These are phyloP conservation scores for Quercus cerris DNA, from an alignment of 306 rosid species.

Conservation along the genomic window DNA sequence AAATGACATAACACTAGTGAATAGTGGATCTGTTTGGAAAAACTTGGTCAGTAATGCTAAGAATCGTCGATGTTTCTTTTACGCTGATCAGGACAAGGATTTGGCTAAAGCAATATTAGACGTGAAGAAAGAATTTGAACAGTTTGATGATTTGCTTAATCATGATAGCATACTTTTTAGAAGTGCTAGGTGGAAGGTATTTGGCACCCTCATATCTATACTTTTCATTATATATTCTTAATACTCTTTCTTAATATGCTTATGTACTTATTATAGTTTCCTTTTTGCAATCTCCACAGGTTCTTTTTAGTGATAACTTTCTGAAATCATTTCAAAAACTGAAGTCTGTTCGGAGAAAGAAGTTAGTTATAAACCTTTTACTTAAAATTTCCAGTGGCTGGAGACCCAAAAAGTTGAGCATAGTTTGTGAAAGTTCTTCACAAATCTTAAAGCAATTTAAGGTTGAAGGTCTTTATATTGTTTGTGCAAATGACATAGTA, in stretches of 20 bases:
- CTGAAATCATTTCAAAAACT: constrained; percentile 63
- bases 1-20: constrained; percentile 41
- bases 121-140: constrained; percentile 53
- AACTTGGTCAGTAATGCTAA: constrained; percentile 52
- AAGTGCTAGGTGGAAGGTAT: constrained; percentile 75
- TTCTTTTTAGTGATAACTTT: constrained; percentile 65
- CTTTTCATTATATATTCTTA: background rate
- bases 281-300: constrained; percentile 26
- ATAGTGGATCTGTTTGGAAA: constrained; percentile 54
- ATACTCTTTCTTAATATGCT: background rate
- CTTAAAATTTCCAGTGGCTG: constrained; percentile 65
- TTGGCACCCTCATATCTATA: background rate
- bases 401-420: constrained; percentile 56
- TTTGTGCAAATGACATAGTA: constrained; percentile 54
- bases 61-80: constrained; percentile 56
- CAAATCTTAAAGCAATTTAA: constrained; percentile 52
- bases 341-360: constrained; percentile 28
- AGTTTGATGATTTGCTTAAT: constrained; percentile 66
- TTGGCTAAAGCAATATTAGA: constrained; percentile 59
- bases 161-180: constrained; percentile 52
- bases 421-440: constrained; percentile 40
- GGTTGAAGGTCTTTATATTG: constrained; percentile 49
- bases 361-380: constrained; percentile 43
- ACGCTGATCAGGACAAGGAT: constrained; percentile 59
- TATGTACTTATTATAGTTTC: background rate